Percentiles rank a stretch among this genome's conserved stretches.
Conservation (phyloP, 345 rosid genomes). For the Eucalyptus leucophloia region DNA sequence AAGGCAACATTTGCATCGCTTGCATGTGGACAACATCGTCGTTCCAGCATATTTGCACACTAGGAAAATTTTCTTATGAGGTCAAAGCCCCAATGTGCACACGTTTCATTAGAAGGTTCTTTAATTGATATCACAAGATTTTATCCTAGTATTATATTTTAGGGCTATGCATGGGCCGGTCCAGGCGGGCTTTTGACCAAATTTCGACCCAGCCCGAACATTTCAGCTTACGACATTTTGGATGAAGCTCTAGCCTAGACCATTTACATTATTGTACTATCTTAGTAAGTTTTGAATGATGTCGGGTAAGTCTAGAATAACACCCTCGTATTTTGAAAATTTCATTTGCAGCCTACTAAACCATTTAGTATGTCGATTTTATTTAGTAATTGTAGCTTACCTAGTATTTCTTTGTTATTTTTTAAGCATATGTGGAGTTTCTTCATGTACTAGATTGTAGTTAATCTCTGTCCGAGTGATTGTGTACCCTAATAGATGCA, state of each 20-base stretch:
- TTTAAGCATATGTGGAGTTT: background rate
- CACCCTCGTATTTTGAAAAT: background rate
- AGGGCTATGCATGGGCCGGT: background rate
- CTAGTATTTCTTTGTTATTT: background rate
- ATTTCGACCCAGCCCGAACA: background rate
- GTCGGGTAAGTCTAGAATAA: background rate
- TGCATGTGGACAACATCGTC: background rate
- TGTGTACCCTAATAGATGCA: no score
- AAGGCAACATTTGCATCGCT: background rate
- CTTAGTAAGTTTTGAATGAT: background rate
- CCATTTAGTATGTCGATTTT: background rate
- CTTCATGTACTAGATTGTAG: background rate
- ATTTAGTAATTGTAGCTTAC: background rate
- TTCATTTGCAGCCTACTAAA: background rate
- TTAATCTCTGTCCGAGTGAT: background rate
- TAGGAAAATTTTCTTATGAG: background rate
- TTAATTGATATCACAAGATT: background rate
- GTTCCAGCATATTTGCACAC: background rate
- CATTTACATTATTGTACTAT: background rate
- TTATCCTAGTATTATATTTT: background rate
- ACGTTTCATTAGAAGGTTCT: background rate
- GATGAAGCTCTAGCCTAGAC: background rate
- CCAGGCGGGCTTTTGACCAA: background rate
- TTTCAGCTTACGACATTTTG: background rate
- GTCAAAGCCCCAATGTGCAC: background rate